Evolutionary conservation across 331 rosid genomes (phyloP).

Genomic region (Spiraea crenata): DNA sequence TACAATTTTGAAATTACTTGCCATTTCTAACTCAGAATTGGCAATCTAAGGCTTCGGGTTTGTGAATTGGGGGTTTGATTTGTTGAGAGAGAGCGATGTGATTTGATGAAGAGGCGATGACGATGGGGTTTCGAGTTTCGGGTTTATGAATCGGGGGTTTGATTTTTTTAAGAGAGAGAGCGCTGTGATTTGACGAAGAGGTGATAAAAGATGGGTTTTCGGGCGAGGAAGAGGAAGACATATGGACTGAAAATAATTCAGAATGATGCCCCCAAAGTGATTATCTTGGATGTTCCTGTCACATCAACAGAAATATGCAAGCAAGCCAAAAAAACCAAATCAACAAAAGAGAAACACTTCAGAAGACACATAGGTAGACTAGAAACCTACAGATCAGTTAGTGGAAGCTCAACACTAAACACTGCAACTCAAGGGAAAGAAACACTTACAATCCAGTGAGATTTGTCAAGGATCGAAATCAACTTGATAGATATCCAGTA

Average conservation of each 20-base stretch:
- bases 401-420: constrained; percentile 56
- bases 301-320: constrained; percentile 14
- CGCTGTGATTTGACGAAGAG: too few relatives aligned
- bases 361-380: constrained; percentile 4
- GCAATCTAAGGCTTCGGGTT: too few relatives aligned
- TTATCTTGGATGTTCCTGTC: constrained; percentile 76
- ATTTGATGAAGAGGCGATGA: too few relatives aligned
- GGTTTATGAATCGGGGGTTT: too few relatives aligned
- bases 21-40: too few relatives aligned
- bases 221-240: too few relatives aligned
- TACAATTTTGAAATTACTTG: too few relatives aligned
- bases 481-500: constrained; percentile 81
- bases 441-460: constrained; percentile 49
- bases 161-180: too few relatives aligned
- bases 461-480: constrained; percentile 64
- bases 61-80: too few relatives aligned
- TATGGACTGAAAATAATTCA: constrained; percentile 60
- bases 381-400: constrained; percentile 63
- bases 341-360: neutral
- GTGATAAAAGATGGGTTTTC: too few relatives aligned
- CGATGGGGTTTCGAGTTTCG: too few relatives aligned
- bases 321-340: constrained; percentile 2
- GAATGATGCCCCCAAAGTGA: constrained; percentile 78
- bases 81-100: too few relatives aligned
- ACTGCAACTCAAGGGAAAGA: constrained; percentile 1